A percentile compares a stretch with the other conserved stretches of the same genome.
These are phyloP conservation scores for Ceratocystis papillata DNA, from an alignment of 2,329 filamentous ascomycete species.

Conservation along the genomic window DNA sequence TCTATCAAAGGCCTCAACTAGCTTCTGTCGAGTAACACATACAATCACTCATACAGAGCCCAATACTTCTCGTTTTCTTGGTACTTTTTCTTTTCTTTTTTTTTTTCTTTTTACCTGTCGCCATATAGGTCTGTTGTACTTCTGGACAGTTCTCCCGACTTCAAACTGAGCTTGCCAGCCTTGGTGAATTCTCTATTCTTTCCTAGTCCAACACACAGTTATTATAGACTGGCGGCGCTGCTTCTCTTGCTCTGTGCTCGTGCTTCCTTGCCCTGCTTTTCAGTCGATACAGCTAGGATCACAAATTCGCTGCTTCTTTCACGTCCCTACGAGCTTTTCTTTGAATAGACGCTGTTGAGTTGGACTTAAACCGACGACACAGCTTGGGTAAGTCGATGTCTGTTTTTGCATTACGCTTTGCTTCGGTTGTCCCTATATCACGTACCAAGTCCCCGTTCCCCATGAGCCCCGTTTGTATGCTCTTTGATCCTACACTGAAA, in stretches of 20 bases:
- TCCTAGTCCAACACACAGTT: background rate
- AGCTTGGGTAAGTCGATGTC: background rate
- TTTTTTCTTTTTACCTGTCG: too few relatives aligned
- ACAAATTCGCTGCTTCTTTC: background rate
- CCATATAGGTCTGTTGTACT: too few relatives aligned
- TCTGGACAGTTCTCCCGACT: too few relatives aligned
- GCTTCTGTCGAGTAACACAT: background rate
- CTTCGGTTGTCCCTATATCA: background rate
- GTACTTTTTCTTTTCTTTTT: too few relatives aligned
- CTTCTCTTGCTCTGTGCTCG: background rate
- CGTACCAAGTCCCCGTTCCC: background rate
- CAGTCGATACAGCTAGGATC: background rate
- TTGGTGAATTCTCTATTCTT: too few relatives aligned
- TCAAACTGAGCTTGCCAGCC: too few relatives aligned
- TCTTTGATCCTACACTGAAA: constrained; percentile 6
- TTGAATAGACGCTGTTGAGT: background rate
- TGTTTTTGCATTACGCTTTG: background rate
- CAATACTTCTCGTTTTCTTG: too few relatives aligned
- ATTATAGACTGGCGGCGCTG: background rate
- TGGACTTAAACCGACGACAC: background rate
- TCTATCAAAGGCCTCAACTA: background rate
- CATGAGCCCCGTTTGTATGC: background rate
- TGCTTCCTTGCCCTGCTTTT: background rate
- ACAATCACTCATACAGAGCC: background rate
- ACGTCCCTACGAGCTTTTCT: background rate